phyloP scores from a whole-genome alignment of 352 stramenopile species.

The Phytophthora uliginosa region DNA sequence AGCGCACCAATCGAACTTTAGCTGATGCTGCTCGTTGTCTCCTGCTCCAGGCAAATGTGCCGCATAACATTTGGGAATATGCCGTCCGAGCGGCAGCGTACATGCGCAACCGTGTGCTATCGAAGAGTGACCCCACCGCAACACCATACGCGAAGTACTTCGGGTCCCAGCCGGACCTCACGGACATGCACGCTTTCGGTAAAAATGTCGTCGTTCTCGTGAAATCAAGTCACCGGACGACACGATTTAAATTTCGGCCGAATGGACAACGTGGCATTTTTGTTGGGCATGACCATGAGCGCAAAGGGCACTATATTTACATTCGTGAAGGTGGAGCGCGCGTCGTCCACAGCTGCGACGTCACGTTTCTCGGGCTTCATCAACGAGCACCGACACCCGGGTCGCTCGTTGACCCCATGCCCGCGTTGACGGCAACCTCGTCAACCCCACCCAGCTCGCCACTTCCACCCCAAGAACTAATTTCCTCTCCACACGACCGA shows the following conservation, averaged over 20 bases:
- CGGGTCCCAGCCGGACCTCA: neutral
- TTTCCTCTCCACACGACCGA: neutral
- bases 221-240: neutral
- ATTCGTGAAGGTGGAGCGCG: slow-evolving; percentile 5
- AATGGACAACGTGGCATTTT: slow-evolving; percentile 2
- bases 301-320: slow-evolving; percentile 2
- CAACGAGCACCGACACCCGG: neutral
- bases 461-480: neutral
- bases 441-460: too few species aligned
- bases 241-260: slow-evolving; percentile 5
- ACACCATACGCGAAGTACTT: slow-evolving; percentile 2
- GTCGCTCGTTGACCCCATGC: neutral
- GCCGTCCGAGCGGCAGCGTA: neutral
- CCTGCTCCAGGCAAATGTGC: neutral
- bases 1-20: slow-evolving; percentile 15
- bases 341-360: neutral
- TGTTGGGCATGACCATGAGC: neutral
- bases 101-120: slow-evolving; percentile 3
- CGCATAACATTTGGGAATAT: slow-evolving; percentile 14
- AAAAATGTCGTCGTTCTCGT: slow-evolving; percentile 9
- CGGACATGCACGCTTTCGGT: slow-evolving; percentile 3
- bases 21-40: neutral
- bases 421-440: too few species aligned
- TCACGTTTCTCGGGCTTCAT: slow-evolving; percentile 1
- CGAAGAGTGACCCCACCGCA: neutral